phyloP scores from a whole-genome alignment of 805 yeast species.

The Wickerhamiella brachini region DNA sequence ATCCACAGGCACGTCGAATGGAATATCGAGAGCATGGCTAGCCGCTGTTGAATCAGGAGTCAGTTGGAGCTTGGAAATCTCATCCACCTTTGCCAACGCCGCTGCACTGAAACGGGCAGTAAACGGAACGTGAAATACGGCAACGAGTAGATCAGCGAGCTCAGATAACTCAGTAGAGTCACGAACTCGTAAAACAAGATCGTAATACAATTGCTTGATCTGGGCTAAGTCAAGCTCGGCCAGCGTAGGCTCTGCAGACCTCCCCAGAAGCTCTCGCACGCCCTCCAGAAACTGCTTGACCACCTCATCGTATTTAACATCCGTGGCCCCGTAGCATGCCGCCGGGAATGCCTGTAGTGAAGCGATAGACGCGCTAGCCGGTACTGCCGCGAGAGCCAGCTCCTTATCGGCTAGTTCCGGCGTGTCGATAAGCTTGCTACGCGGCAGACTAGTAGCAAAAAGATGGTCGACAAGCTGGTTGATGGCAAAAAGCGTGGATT shows the following conservation, averaged over 20 bases:
- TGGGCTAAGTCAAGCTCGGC: background rate
- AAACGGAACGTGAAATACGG: slow-evolving; percentile 6
- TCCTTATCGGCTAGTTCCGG: slow-evolving; percentile 7
- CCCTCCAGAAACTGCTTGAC: background rate
- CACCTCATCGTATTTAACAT: slow-evolving; percentile 1
- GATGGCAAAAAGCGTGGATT: slow-evolving; percentile 10
- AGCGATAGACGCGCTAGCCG: background rate
- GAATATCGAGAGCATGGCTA: background rate
- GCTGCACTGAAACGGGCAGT: background rate
- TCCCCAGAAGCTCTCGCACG: background rate
- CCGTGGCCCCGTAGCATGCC: slow-evolving; percentile 5
- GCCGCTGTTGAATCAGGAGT: no score
- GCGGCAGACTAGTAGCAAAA: slow-evolving; percentile 7
- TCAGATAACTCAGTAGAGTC: slow-evolving; percentile 4
- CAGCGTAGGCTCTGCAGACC: background rate
- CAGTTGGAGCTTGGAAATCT: background rate
- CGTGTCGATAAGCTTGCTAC: slow-evolving; percentile 7
- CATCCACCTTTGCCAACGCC: background rate
- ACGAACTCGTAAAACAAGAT: slow-evolving; percentile 7
- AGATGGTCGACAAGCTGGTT: slow-evolving; percentile 10
- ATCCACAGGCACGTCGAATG: background rate
- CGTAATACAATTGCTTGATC: slow-evolving; percentile 2
- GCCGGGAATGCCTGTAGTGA: slow-evolving; percentile 9
- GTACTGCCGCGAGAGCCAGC: background rate
- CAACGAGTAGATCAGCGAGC: slow-evolving; percentile 7